These are phyloP conservation scores for Hygrophorus pudorinus DNA, from an alignment of 768 basidiomycete species.

Conservation along the genomic window DNA sequence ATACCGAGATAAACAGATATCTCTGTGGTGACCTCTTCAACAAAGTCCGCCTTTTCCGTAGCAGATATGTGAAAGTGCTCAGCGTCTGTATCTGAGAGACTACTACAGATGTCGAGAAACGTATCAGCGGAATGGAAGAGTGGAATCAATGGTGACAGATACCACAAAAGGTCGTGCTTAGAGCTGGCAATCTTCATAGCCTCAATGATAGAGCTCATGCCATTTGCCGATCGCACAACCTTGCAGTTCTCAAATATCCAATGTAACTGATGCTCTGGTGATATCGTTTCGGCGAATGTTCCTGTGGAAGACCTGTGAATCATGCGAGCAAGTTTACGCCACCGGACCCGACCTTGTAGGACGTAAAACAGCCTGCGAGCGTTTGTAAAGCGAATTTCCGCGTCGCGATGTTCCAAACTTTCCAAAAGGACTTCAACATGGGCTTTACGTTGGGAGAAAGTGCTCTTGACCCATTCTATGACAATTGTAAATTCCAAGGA, in stretches of 20 bases:
- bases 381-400: slow-evolving; percentile 77
- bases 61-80: slow-evolving; percentile 59
- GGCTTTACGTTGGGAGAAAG: slow-evolving; percentile 49
- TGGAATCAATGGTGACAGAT: slow-evolving; percentile 8
- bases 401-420: slow-evolving; percentile 78
- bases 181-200: slow-evolving; percentile 85
- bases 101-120: slow-evolving; percentile 30
- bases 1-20: slow-evolving; percentile 91
- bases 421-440: slow-evolving; percentile 78
- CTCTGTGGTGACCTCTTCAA: slow-evolving; percentile 89
- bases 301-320: slow-evolving; percentile 32
- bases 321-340: slow-evolving; percentile 1
- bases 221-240: slow-evolving; percentile 74
- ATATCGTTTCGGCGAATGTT: slow-evolving; percentile 83
- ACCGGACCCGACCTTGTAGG: slow-evolving; percentile 60
- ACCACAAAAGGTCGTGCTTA: slow-evolving; percentile 82
- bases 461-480: slow-evolving; percentile 69
- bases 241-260: slow-evolving; percentile 95
- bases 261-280: slow-evolving; percentile 89
- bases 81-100: slow-evolving; percentile 66
- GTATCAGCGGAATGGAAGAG: background rate
- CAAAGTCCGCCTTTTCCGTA: slow-evolving; percentile 63
- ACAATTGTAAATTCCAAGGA: slow-evolving; percentile 7
- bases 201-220: slow-evolving; percentile 71
- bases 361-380: slow-evolving; percentile 85